Evolutionary conservation across 2,329 filamentous ascomycete genomes (phyloP), one percentile per base, ranked within the genome.

Genomic region (Aspergillus udagawae): DNA sequence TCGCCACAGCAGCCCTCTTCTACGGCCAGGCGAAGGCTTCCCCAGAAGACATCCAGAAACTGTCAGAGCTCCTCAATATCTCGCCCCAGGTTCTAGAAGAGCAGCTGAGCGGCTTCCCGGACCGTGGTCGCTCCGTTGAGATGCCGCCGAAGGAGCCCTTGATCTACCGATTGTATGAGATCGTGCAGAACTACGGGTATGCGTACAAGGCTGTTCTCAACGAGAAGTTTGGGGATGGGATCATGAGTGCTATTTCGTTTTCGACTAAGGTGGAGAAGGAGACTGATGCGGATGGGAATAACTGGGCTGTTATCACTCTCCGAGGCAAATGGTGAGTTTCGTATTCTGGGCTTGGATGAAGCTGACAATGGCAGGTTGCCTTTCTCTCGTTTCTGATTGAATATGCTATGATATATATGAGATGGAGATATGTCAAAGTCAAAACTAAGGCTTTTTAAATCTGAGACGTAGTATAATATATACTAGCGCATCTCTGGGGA

Each of bases 121-220:
- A 96, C 73, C 84, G 92, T 3, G 92, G 92, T 35, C 82, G 86
- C 53, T 83, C 87, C 0, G 85, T 91, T 1, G 88, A 91, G 56
- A 92, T 94, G 90, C 91, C 90, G 0, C 90, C 90, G 0, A 86
- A 84, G 58, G 91, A 96, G 72, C 91, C 91, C 4, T 76, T 95
- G 65, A 92, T 97, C 70, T 97, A 97, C 75, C 82, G 93, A 2
- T 74, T 97, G 58, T 97, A 91, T 73, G 93, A 97, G 81, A 89
- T 97, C 71, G 88, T 97, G 60, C 92, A 97, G 79, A 97, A 96
- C 74, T 97, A 97, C 70, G 93, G 93, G 1, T 95, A 96, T 73
- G 90, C 92, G 0, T 97, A 95, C 78, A 97, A 97, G 82, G 92
- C 92, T 0, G 84, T 97, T 4, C 73, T 97, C 74, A 97, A 97